Base-by-base conservation (phyloP, 2,329 filamentous ascomycete genomes). In the Penicillium sp. region DNA sequence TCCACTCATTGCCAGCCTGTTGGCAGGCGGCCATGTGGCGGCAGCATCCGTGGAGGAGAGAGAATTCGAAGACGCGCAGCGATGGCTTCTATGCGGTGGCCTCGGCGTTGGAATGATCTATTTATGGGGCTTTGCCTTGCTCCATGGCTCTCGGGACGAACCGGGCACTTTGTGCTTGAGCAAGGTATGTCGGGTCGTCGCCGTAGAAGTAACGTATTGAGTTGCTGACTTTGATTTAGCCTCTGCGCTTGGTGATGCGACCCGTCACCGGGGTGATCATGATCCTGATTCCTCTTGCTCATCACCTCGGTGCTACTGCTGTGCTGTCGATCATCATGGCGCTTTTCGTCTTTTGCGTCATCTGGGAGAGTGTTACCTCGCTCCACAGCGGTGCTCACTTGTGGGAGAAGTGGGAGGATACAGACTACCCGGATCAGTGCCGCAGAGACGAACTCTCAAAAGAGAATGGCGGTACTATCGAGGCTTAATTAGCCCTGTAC, bases 71-170 rank as follows among this genome's bases (percentile, higher is more conserved):
- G 56, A 65, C 2, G 64, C 67, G 0, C 66, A 74, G 47, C 62
- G 67, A n/a, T 74, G 72, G 72, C 58, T 75, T 3, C 62, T 74
- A 1, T 71, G 72, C 13, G 71, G 67, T 19, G 71, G 71, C 2
- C 60, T 75, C 0, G 71, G 69, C 2, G 58, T 70, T 2, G 72
- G 71, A 11, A 58, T 73, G 58, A 58, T 73, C 31, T 74, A 70
- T 40, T 57, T 75, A 13, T 59, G 54, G 21, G 25, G 29, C 4
- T 48, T 55, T 25, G 67, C 65, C 6, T 57, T 73, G 51, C 50
- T 74, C 18, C 71, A 71, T 52, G 54, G 59, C 3, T 64, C 63
- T 2, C 59, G 67, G 4, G 69, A 71, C 39, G 60, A 65, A 14
- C 54, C 33, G 2, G 51, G 54, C 3, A 51, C 43, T 11, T 42